Evolutionary conservation across 257 asterid species (phyloP).

Genomic region (Solanum okadae): DNA sequence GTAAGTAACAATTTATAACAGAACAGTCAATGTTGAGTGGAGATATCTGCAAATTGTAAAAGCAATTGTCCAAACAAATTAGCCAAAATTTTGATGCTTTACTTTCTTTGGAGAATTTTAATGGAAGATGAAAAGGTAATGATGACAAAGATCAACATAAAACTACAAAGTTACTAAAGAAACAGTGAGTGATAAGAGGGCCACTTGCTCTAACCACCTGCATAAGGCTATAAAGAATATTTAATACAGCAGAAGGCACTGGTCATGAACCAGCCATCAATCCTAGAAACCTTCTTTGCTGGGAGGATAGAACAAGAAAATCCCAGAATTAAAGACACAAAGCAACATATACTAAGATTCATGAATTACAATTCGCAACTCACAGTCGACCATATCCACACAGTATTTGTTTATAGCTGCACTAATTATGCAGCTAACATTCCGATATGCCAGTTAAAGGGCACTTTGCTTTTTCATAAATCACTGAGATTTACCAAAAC

Average conservation of each 20-base stretch:
- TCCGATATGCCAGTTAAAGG: neutral
- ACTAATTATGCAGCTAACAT: neutral
- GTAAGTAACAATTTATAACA: neutral
- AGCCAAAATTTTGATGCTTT: neutral
- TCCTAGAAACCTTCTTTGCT: neutral
- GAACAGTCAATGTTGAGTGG: neutral
- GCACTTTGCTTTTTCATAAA: neutral
- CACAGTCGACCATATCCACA: neutral
- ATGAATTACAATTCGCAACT: neutral
- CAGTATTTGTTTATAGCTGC: neutral
- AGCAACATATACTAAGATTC: neutral
- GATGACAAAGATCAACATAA: neutral
- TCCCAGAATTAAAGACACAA: neutral
- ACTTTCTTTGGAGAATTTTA: neutral
- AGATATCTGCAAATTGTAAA: neutral
- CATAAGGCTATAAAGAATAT: neutral
- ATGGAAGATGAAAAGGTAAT: neutral
- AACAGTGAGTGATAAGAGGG: neutral
- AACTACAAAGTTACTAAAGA: neutral
- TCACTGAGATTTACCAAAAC: neutral
- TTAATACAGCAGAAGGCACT: neutral
- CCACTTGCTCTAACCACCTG: neutral
- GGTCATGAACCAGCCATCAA: neutral
- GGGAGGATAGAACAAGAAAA: neutral
- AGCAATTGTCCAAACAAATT: neutral